Evolutionary conservation across 495 filamentous ascomycete genomes (phyloP), one percentile per base, ranked within the genome.

Genomic region (Aspergillus incahuasiensis): DNA sequence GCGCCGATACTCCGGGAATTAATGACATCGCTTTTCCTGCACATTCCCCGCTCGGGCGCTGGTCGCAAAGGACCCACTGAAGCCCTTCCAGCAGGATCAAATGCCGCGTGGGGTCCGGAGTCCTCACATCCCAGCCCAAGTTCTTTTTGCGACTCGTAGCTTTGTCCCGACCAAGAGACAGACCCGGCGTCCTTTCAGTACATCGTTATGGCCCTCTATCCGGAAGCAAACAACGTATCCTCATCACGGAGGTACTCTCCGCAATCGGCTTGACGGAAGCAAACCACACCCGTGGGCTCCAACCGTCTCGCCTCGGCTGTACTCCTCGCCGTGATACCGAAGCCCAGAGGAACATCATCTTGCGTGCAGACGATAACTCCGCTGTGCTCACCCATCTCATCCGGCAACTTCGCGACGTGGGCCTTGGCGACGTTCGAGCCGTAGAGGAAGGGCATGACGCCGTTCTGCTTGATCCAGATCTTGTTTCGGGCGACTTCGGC

Each of bases 381-480:
- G 41, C 68, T 58, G 55, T 78, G 70, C 51, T 76, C 74, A 0
- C 74, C 74, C 54, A 85, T 88, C 73, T 97, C 92, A 60, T 97
- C 91, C 20, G 82, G 86, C 82, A 87, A 94, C 48, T 92, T 75
- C 19, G 89, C 90, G 0, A 97, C 83, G 72, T 98, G 94, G 19
- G 95, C 94, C 73, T 95, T 95, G 41, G 94, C 82, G 21, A 97
- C 79, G 66, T 95, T 87, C 24, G 87, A 86, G 28, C 91, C 94
- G 71, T 98, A 98, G 13, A 95, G 73, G 69, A 90, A 96, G 46
- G 34, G 91, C 88, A 95, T 94, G 69, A 91, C 90, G 44, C 95
- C 94, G 73, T 99, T 99, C 20, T 84, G 70, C 72, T 95, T 95
- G 54, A 99, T 85, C 89, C 89, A 97, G 51, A 96, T 81, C 80